phyloP scores from a whole-genome alignment of 345 rosid species.

The Corchorus olitorius region DNA sequence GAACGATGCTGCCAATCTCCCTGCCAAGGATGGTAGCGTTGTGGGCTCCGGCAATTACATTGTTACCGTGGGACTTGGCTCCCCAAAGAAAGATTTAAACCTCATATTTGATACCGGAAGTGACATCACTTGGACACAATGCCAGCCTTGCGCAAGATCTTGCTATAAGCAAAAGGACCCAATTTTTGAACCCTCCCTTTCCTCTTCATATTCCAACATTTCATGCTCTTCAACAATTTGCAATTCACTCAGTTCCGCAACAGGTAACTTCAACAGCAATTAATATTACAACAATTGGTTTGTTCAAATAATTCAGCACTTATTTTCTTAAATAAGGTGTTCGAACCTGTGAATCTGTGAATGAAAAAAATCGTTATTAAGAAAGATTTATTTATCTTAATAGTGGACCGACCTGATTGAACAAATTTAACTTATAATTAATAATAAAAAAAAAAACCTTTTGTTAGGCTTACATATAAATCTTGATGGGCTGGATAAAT shows the following conservation, averaged over 20 bases:
- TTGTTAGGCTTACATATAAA: no score
- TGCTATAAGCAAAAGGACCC: constrained; percentile 60
- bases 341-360: no score
- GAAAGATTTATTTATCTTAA: no score
- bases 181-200: constrained; percentile 48
- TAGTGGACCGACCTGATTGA: no score
- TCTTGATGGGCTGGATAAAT: no score
- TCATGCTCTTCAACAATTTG: constrained; percentile 54
- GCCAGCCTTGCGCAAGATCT: constrained; percentile 47
- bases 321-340: no score
- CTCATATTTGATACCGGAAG: constrained; percentile 74
- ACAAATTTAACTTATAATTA: no score
- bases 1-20: constrained; percentile 44
- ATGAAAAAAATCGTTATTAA: no score
- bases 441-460: no score
- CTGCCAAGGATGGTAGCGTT: constrained; percentile 57
- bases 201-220: constrained; percentile 63
- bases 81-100: constrained; percentile 49
- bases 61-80: constrained; percentile 61
- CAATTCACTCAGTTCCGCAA: constrained; percentile 51
- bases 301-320: no score
- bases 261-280: constrained; percentile 39
- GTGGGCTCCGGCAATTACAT: constrained; percentile 58
- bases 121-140: constrained; percentile 72
- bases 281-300: background rate